These are phyloP conservation scores for Persicaria maculosa DNA, from an alignment of 148 eudicot species.

Conservation along the genomic window DNA sequence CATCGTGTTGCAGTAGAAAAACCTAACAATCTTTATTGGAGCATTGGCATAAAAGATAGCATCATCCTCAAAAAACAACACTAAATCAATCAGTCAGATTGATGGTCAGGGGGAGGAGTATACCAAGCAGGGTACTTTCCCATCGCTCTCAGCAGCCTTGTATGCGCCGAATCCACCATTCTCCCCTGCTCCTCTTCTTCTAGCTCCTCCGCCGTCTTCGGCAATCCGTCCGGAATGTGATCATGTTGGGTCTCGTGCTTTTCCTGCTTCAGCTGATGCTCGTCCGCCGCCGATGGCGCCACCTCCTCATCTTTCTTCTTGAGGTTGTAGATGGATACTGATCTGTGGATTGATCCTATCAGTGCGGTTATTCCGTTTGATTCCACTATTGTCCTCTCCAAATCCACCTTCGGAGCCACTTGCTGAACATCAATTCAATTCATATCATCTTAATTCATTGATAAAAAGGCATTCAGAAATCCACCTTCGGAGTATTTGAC, in stretches of 20 bases:
- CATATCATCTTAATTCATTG: neutral
- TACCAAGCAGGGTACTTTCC: constrained; percentile 69
- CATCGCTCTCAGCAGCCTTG: constrained; percentile 57
- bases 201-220: constrained; percentile 50
- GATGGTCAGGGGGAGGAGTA: constrained; percentile 58
- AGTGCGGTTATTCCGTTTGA: constrained; percentile 74
- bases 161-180: constrained; percentile 75
- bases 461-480: neutral
- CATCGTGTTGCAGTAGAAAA: too few species aligned
- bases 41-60: too few species aligned
- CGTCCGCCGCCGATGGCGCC: neutral
- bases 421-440: constrained; percentile 21
- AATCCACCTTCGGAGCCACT: constrained; percentile 47
- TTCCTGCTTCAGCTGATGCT: neutral
- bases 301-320: constrained; percentile 20
- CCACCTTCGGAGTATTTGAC: neutral
- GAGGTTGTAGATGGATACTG: constrained; percentile 49
- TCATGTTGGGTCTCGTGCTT: constrained; percentile 1
- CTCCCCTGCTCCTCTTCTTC: constrained; percentile 62
- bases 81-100: constrained; percentile 25
- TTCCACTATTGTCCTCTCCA: constrained; percentile 72
- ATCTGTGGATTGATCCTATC: constrained; percentile 58
- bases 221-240: constrained; percentile 86
- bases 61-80: neutral
- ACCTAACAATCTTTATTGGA: too few species aligned